Conservation (phyloP, 441 rosid species). For the Geranium incanum region DNA sequence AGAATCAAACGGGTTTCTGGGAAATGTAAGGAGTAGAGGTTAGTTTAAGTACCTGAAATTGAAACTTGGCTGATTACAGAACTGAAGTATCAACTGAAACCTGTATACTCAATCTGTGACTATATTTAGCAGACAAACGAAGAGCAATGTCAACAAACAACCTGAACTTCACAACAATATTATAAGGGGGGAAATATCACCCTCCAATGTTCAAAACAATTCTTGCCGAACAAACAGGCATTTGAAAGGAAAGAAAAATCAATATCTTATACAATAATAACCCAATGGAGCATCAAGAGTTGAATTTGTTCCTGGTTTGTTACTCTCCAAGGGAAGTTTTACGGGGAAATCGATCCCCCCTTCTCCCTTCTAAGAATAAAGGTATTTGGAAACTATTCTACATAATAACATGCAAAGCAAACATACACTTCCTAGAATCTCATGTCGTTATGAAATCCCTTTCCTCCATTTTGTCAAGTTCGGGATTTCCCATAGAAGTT, state of each 20-base stretch:
- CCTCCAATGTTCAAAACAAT: not conserved
- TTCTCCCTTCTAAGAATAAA: not conserved
- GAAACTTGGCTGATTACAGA: too few relatives aligned
- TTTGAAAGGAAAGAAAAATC: not conserved
- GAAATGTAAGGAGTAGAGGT: too few relatives aligned
- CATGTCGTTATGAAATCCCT: not conserved
- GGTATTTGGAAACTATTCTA: not conserved
- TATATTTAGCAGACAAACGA: too few relatives aligned
- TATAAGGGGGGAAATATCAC: too few relatives aligned
- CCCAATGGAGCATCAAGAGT: not conserved
- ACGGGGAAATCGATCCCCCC: not conserved
- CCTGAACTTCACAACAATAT: not conserved
- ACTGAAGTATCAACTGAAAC: too few relatives aligned
- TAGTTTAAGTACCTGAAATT: too few relatives aligned
- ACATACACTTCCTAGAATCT: constrained; percentile 4
- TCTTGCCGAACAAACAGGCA: not conserved
- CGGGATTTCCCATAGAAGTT: constrained; percentile 68
- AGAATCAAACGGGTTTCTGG: too few relatives aligned
- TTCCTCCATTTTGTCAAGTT: constrained; percentile 23
- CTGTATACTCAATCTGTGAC: too few relatives aligned
- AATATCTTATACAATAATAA: not conserved
- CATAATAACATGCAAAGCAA: constrained; percentile 13
- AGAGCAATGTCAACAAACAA: not conserved
- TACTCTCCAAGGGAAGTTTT: not conserved
- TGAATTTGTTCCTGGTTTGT: not conserved